Base-by-base conservation (phyloP, 139 green algal species). In the Picochlorum sp. region DNA sequence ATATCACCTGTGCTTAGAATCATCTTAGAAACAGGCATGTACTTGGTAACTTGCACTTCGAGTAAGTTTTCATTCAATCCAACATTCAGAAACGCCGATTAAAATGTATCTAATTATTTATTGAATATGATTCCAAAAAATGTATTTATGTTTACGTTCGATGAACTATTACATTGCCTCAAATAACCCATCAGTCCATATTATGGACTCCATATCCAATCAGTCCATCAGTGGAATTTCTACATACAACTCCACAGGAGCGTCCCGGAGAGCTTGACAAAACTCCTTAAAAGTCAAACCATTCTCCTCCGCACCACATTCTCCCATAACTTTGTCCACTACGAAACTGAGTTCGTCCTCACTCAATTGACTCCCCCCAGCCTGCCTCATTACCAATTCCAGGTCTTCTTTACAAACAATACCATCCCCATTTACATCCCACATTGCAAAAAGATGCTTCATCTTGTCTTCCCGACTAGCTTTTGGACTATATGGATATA, bases 321-420 rank as follows among this genome's bases (percentile, higher is more conserved):
- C 32, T 9, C 16, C 6, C 13, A 69, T 25, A 40, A 70, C 74
- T 41, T 67, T 52, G 4, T 44, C 31, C 1, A 86, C 69, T 9
- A 93, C 33, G 20, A 57, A 43, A 6, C 52, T 45, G 12, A 88
- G 51, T 43, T 91, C 74, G 5, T 78, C 72, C 39, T 91, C 84
- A 44, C 32, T 77, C 26, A 96, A 70, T 22, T 50, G 76, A 53
- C 64, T 81, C 55, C 88, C 88, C 20, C 77, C 85, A 31, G 90
- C 68, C 59, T 95, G 85, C 28, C 80, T 72, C 52, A 94, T 53
- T 65, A 95, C 85, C 26, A 88, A 70, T 45, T 80, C 62, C 79
- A 96, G 71, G 78, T 96, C 88, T 37, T 87, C 81, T 8, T 61
- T 45, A 0, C 65, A 76, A 2, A 95, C 65, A 25, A 81, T 44